These are phyloP conservation scores for Clonostachys chloroleuca DNA, from an alignment of 2,329 filamentous ascomycete genomes.

Conservation along the genomic window DNA sequence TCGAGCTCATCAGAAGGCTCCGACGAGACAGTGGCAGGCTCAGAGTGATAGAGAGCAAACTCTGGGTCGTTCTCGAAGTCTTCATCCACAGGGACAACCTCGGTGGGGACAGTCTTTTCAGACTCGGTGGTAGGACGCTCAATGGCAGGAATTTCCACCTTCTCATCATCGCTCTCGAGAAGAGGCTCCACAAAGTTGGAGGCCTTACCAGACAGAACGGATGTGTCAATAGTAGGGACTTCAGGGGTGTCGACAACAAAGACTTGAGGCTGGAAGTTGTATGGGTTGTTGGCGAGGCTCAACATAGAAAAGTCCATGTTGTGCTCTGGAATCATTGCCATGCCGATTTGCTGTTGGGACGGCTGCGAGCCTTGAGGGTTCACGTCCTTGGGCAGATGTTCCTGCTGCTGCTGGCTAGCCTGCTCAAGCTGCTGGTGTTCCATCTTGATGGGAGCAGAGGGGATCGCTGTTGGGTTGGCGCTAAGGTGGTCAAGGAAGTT, in stretches of 20 bases:
- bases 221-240: constrained; percentile 57
- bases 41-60: constrained; percentile 56
- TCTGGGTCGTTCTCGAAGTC: constrained; percentile 60
- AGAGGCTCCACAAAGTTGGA: constrained; percentile 46
- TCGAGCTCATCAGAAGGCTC: constrained; percentile 28
- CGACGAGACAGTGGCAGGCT: constrained; percentile 12
- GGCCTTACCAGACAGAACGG: constrained; percentile 67
- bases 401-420: constrained; percentile 26
- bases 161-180: constrained; percentile 37
- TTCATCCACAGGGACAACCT: constrained; percentile 32
- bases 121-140: constrained; percentile 38
- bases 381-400: constrained; percentile 59
- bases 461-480: constrained; percentile 45
- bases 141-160: constrained; percentile 51
- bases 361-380: constrained; percentile 55
- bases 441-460: constrained; percentile 22
- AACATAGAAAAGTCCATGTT: constrained; percentile 71
- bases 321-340: constrained; percentile 81
- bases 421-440: constrained; percentile 33
- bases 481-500: constrained; percentile 72
- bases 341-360: constrained; percentile 64
- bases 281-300: constrained; percentile 48
- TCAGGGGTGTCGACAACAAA: constrained; percentile 73
- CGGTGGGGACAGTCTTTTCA: constrained; percentile 17
- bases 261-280: constrained; percentile 64